These are phyloP conservation scores for Castanea crenata DNA, from an alignment of 306 rosid species.

Conservation along the genomic window DNA sequence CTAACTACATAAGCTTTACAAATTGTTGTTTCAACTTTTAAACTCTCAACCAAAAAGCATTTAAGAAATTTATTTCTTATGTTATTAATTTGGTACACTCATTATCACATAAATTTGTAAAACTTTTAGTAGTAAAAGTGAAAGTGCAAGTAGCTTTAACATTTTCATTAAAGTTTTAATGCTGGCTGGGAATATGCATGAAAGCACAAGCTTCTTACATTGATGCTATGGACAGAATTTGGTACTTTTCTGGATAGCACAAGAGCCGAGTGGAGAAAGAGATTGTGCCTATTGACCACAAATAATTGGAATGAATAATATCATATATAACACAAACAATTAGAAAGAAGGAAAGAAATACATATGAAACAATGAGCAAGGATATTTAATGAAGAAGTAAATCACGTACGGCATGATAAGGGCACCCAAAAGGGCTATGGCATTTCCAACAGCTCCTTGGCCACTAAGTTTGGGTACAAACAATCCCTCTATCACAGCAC, in stretches of 20 bases:
- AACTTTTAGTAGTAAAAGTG: no score
- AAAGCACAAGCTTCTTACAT: conserved; percentile 44
- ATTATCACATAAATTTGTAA: no score
- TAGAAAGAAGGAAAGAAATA: no score
- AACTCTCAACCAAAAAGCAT: no score
- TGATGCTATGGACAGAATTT: conserved; percentile 64
- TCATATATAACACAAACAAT: not conserved
- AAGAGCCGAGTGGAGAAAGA: conserved; percentile 89
- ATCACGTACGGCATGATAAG: conserved; percentile 78
- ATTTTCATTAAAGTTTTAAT: no score
- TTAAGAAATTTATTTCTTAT: no score
- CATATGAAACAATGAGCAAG: no score
- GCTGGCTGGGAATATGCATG: not conserved
- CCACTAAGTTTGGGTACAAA: conserved; percentile 68
- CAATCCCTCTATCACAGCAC: conserved; percentile 46
- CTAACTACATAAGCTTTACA: no score
- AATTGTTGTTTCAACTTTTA: no score
- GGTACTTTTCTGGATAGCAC: conserved; percentile 83
- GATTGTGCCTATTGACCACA: conserved; percentile 66
- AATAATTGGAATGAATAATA: not conserved
- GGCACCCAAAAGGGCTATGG: conserved; percentile 89
- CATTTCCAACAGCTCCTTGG: conserved; percentile 68
- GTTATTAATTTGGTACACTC: no score
- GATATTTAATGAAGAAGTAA: not conserved
- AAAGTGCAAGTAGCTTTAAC: no score